Conservation (phyloP, 1,284 basidiomycete species). For the Singerocomus inundabilis region DNA sequence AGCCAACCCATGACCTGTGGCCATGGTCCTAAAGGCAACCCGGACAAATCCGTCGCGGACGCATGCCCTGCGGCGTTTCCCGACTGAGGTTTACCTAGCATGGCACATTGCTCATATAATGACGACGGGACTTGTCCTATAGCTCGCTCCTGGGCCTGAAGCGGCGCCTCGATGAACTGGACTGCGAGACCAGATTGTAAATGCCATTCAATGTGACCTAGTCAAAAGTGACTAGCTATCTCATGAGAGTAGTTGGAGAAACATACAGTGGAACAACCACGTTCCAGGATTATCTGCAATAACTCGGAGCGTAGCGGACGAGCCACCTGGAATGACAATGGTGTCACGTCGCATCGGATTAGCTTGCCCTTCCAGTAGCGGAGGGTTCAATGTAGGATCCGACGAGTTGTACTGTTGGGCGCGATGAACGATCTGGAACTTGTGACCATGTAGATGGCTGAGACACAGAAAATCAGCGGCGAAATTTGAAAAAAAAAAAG, state of each 20-base stretch:
- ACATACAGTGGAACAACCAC: slow-evolving; percentile 79
- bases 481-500: neutral
- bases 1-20: slow-evolving; percentile 78
- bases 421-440: slow-evolving; percentile 76
- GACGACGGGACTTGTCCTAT: slow-evolving; percentile 44
- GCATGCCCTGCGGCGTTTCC: slow-evolving; percentile 82
- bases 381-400: slow-evolving; percentile 80
- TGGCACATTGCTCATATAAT: slow-evolving; percentile 71
- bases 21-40: slow-evolving; percentile 65
- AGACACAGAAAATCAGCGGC: neutral
- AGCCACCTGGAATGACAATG: slow-evolving; percentile 58
- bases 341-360: slow-evolving; percentile 90
- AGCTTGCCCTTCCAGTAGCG: slow-evolving; percentile 66
- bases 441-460: slow-evolving; percentile 83
- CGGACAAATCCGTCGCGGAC: slow-evolving; percentile 61
- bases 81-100: slow-evolving; percentile 53
- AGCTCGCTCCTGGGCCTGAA: slow-evolving; percentile 51
- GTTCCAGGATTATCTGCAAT: slow-evolving; percentile 81
- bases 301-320: slow-evolving; percentile 65
- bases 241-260: neutral
- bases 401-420: slow-evolving; percentile 72
- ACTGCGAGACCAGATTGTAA: slow-evolving; percentile 76
- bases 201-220: slow-evolving; percentile 84
- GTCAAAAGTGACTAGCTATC: neutral
- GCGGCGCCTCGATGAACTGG: slow-evolving; percentile 75